Evolutionary conservation across 202 grass and related monocot species (phyloP).

Genomic region (Schoenoplectus tabernaemontani): DNA sequence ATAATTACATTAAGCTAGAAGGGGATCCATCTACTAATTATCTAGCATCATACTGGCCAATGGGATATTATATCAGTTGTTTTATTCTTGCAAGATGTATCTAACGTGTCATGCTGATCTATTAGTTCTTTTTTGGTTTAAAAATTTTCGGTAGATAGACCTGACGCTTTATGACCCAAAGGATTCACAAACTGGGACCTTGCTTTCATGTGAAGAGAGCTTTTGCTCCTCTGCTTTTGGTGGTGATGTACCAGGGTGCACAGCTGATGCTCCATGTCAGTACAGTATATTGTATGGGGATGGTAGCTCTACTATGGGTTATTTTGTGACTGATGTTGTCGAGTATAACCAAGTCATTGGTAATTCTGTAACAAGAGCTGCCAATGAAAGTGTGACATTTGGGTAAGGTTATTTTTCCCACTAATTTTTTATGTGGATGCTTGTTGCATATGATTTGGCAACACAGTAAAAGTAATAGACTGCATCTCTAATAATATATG

Average conservation of each 20-base stretch:
- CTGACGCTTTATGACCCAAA: slow-evolving; percentile 76
- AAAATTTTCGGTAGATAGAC: slow-evolving; percentile 41
- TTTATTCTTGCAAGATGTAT: background rate
- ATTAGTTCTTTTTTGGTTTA: background rate
- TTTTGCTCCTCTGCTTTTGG: slow-evolving; percentile 42
- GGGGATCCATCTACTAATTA: background rate
- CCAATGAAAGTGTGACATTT: slow-evolving; percentile 65
- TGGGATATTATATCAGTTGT: background rate
- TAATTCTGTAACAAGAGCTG: slow-evolving; percentile 38
- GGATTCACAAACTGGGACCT: slow-evolving; percentile 33
- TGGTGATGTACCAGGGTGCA: slow-evolving; percentile 27
- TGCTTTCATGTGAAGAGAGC: slow-evolving; percentile 48
- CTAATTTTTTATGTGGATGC: background rate
- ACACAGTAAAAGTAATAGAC: background rate
- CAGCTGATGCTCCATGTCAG: slow-evolving; percentile 29
- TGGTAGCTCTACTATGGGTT: slow-evolving; percentile 65
- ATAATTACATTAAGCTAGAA: background rate
- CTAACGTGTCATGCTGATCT: background rate
- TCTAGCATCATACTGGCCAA: background rate
- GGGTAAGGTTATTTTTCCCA: slow-evolving; percentile 39
- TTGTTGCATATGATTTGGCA: background rate
- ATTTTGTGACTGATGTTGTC: slow-evolving; percentile 52
- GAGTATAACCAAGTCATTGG: slow-evolving; percentile 63
- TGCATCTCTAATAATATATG: background rate
- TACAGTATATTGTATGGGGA: slow-evolving; percentile 73